phyloP scores from a whole-genome alignment of 768 basidiomycete species.

The Hortiboletus flavorubellus region DNA sequence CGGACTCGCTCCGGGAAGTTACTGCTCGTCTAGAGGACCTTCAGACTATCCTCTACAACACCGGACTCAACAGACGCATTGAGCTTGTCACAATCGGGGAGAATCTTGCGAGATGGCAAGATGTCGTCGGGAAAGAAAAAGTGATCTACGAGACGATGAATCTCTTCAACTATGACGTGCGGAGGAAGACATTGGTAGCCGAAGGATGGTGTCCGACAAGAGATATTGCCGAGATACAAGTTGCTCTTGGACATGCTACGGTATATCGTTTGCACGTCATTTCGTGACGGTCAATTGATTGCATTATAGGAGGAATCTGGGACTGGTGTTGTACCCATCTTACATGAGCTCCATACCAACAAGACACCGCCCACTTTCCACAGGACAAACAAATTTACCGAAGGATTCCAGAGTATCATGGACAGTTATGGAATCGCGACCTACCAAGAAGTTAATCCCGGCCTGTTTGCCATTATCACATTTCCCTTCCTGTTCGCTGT shows the following conservation, averaged over 20 bases:
- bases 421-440: conserved; percentile 93
- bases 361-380: conserved; percentile 96
- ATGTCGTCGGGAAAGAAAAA: conserved; percentile 94
- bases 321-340: conserved; percentile 86
- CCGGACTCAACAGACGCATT: conserved; percentile 72
- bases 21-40: conserved; percentile 87
- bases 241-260: conserved; percentile 85
- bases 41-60: conserved; percentile 85
- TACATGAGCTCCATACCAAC: conserved; percentile 84
- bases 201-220: conserved; percentile 98
- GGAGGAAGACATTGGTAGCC: conserved; percentile 91
- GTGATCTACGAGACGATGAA: conserved; percentile 95
- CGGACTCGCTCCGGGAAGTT: conserved; percentile 87
- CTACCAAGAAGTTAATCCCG: conserved; percentile 97
- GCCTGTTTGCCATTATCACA: conserved; percentile 85
- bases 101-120: conserved; percentile 83
- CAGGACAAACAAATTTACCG: conserved; percentile 93
- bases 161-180: conserved; percentile 90
- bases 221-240: conserved; percentile 83
- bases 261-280: conserved; percentile 35
- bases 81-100: conserved; percentile 87
- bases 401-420: conserved; percentile 97
- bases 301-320: conserved; percentile 77
- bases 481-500: conserved; percentile 99
- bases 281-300: not conserved